These are phyloP conservation scores for Exophiala phaeomuriformis DNA, from an alignment of 2,329 filamentous ascomycete genomes.

Conservation along the genomic window DNA sequence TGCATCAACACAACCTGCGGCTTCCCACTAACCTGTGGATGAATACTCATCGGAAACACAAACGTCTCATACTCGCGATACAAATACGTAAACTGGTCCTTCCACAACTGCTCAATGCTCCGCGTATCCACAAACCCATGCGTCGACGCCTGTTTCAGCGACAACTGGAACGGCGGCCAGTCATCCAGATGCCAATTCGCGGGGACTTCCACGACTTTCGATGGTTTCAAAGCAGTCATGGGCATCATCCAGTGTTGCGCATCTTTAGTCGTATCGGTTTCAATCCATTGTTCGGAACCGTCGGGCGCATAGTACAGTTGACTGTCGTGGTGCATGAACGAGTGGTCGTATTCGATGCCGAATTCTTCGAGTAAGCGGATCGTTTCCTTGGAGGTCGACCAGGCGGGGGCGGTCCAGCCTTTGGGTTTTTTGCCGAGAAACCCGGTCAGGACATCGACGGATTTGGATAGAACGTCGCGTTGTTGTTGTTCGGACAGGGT, in stretches of 20 bases:
- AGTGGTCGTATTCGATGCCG: conserved; percentile 43
- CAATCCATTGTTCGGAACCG: conserved; percentile 9
- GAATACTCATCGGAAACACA: conserved; percentile 43
- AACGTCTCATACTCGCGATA: conserved; percentile 43
- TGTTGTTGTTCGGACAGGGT: conserved; percentile 31
- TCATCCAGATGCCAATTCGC: conserved; percentile 45
- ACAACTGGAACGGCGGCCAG: conserved; percentile 39
- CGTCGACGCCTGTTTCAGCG: conserved; percentile 26
- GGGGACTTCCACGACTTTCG: conserved; percentile 39
- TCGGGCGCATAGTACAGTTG: conserved; percentile 21
- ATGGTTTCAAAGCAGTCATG: conserved; percentile 38
- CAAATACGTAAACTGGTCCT: conserved; percentile 42
- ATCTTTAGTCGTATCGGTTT: conserved; percentile 15
- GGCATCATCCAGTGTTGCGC: conserved; percentile 22
- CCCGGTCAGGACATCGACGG: conserved; percentile 35
- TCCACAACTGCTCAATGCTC: conserved; percentile 40
- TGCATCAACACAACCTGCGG: conserved; percentile 44
- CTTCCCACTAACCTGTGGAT: conserved; percentile 45
- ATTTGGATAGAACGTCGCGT: conserved; percentile 33
- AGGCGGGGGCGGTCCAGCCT: conserved; percentile 42
- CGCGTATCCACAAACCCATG: conserved; percentile 31
- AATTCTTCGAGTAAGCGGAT: conserved; percentile 36
- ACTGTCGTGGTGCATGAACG: conserved; percentile 45
- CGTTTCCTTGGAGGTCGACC: conserved; percentile 35
- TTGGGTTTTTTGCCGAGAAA: conserved; percentile 37